Conservation (phyloP, 2,329 filamentous ascomycete species). For the Talaromyces sp. region DNA sequence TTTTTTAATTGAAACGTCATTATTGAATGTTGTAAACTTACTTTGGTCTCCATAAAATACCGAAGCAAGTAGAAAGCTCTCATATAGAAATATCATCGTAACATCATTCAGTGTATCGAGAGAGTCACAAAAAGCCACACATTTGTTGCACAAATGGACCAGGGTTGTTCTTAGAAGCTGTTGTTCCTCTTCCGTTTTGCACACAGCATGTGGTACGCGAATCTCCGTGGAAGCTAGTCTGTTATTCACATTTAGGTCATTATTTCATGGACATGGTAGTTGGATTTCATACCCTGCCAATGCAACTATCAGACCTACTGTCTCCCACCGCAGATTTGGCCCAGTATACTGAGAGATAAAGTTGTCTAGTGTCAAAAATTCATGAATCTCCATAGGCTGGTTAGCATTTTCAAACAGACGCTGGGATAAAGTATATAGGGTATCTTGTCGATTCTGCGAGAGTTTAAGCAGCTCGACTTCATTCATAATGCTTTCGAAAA, state of each 20-base stretch:
- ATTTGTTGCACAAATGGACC: conserved; percentile 9
- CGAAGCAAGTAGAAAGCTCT: conserved; percentile 10
- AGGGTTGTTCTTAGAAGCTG: conserved; percentile 9
- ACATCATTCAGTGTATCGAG: conserved; percentile 9
- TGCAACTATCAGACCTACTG: conserved; percentile 6
- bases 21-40: background rate
- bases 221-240: conserved; percentile 8
- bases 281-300: conserved; percentile 3
- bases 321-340: conserved; percentile 7
- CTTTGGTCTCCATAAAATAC: conserved; percentile 9
- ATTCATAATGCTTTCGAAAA: conserved; percentile 7
- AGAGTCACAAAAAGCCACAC: conserved; percentile 9
- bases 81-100: conserved; percentile 10
- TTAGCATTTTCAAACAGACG: conserved; percentile 9
- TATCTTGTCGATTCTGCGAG: conserved; percentile 3
- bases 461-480: conserved; percentile 5
- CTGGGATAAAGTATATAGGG: conserved; percentile 2
- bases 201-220: conserved; percentile 5
- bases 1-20: background rate
- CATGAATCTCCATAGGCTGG: conserved; percentile 5
- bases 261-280: background rate
- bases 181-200: conserved; percentile 10
- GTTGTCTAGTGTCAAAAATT: conserved; percentile 4
- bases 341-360: conserved; percentile 7
- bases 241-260: background rate